phyloP scores from a whole-genome alignment of 306 rosid species.

The Ormosia emarginata region DNA sequence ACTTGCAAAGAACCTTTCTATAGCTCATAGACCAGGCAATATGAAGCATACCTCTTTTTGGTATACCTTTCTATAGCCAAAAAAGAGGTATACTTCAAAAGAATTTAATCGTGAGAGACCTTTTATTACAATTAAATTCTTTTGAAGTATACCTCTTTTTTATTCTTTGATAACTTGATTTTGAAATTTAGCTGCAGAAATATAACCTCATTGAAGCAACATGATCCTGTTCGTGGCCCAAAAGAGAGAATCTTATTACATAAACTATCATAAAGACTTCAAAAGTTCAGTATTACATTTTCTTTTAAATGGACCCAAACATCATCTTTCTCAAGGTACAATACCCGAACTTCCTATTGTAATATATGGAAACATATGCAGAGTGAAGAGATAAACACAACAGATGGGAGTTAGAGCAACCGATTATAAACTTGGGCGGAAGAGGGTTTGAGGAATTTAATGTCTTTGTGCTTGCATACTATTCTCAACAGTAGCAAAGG shows the following conservation, averaged over 20 bases:
- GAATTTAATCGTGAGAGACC: too few relatives aligned
- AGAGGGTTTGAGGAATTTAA: background rate
- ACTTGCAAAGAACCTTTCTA: too few relatives aligned
- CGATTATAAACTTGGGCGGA: background rate
- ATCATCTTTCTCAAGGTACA: background rate
- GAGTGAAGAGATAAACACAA: background rate
- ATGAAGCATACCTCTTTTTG: too few relatives aligned
- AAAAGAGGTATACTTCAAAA: too few relatives aligned
- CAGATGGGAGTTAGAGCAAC: background rate
- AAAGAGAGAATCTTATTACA: background rate
- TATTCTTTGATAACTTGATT: background rate
- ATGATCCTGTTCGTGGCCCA: background rate
- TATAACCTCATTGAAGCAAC: background rate
- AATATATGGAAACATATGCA: background rate
- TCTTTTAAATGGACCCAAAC: background rate
- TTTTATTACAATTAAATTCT: too few relatives aligned
- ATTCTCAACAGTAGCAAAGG: background rate
- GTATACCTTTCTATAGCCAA: too few relatives aligned
- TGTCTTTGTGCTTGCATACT: background rate
- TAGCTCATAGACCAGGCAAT: too few relatives aligned
- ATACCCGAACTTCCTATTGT: background rate
- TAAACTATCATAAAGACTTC: background rate
- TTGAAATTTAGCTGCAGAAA: background rate
- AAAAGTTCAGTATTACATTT: background rate
- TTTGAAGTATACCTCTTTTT: background rate